Base-by-base conservation (phyloP, 768 basidiomycete species). In the Amanita fuliginea region DNA sequence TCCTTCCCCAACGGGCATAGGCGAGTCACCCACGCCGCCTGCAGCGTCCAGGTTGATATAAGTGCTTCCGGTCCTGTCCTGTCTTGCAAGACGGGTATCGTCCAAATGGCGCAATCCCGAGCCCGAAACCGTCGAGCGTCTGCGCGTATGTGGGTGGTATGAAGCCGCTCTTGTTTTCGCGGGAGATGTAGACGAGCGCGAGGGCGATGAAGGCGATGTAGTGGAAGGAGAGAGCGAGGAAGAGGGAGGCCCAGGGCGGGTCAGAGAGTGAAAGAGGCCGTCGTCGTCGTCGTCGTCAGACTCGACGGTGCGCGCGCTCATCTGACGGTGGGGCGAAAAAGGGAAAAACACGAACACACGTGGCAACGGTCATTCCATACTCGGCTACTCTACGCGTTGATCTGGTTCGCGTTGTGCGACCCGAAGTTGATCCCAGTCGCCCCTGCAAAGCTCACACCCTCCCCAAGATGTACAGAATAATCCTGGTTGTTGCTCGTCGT, bases 11-110 rank as follows among this genome's bases (percentile, higher is more conserved):
- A 21, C 21, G 22, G 65, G 76, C 42, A 63, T 63, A 3, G 86
- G 86, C 0, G 81, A 76, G 53, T 83, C 80, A 24, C 84, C 84
- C 18, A 87, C 73, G 21, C 80, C 83, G 26, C 79, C 81, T 4
- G 69, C 60, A 32, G 67, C 60, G 55, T 75, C 73, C 4, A 74
- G 60, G 51, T 68, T 69, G 56, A 72, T 63, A 55, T 71, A 74
- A 14, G 46, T 28, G 10, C 21, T 11, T 22, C 34, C n/a, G 16
- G 24, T 22, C 10, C 14, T 35, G 46, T 21, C 30, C 30, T 26
- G 26, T 6, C 5, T 28, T 2, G 28, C 28, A 9, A 32, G 30
- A 10, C 30, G 30, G 30, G 30, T 30, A 10, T 30, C 13, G 6
- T 26, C 24, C n/a, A 26, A 8, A 9, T 6, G 24, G 8, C 21